A percentile compares a stretch with the other conserved stretches of the same genome.
phyloP scores from a whole-genome alignment of 129 eudicot species.

The Scalesia atractyloides region DNA sequence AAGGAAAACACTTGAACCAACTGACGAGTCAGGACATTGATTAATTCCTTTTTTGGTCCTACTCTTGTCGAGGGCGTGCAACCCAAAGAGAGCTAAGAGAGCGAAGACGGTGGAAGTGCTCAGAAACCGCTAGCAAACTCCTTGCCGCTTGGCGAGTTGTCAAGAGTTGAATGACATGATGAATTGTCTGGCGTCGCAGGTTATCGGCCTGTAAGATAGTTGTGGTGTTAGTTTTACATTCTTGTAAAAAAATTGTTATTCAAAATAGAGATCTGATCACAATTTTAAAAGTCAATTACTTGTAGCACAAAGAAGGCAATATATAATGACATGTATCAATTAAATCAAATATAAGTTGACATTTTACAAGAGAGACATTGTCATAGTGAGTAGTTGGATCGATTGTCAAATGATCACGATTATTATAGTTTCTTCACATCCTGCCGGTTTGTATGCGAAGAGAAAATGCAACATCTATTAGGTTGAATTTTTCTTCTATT shows the following conservation, averaged over 20 bases:
- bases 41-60: slow-evolving; percentile 22
- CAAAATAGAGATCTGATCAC: neutral
- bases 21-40: neutral
- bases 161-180: slow-evolving; percentile 59
- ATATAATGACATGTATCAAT: neutral
- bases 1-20: slow-evolving; percentile 22
- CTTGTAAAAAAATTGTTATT: neutral
- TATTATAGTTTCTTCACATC: neutral
- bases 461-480: slow-evolving; percentile 16
- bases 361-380: slow-evolving; percentile 26
- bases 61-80: slow-evolving; percentile 70
- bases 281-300: slow-evolving; percentile 23
- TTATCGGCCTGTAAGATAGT: slow-evolving; percentile 55
- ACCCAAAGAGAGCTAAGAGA: slow-evolving; percentile 83
- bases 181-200: slow-evolving; percentile 73
- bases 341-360: slow-evolving; percentile 10
- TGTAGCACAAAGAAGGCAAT: slow-evolving; percentile 8
- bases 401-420: slow-evolving; percentile 18
- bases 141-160: slow-evolving; percentile 80
- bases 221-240: slow-evolving; percentile 1
- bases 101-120: slow-evolving; percentile 85
- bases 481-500: slow-evolving; percentile 30
- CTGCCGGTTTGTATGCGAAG: slow-evolving; percentile 4
- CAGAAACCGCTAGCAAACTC: slow-evolving; percentile 76
- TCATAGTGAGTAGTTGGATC: slow-evolving; percentile 30